Conservation (phyloP, 148 eudicot species). For the Rheum nobile region DNA sequence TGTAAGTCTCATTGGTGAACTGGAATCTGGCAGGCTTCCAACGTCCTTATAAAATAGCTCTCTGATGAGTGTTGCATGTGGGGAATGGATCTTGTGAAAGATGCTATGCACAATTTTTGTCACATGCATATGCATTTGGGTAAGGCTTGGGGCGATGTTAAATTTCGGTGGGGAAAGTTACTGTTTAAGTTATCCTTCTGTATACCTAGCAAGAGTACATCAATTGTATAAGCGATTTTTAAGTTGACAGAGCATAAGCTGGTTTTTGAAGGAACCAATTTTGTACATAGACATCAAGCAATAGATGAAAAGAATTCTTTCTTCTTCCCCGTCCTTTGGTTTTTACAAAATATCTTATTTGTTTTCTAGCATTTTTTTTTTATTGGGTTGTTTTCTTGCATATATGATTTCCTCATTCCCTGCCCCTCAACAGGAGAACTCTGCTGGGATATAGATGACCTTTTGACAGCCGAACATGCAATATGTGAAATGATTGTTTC, state of each 20-base stretch:
- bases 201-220: constrained; percentile 3
- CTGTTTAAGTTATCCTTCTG: not conserved
- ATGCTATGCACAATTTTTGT: constrained; percentile 9
- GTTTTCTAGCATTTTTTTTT: no score
- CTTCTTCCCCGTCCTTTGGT: not conserved
- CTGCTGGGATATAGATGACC: no score
- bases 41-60: not conserved
- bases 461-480: no score
- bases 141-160: not conserved
- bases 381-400: no score
- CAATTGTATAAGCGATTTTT: not conserved
- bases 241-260: not conserved
- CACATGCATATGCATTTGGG: constrained; percentile 9
- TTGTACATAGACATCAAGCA: constrained; percentile 10
- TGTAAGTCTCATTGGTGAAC: not conserved
- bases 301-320: constrained; percentile 10
- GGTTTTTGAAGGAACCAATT: constrained; percentile 2
- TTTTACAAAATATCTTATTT: not conserved
- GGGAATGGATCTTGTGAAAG: constrained; percentile 19
- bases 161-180: not conserved
- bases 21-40: not conserved
- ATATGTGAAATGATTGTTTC: no score
- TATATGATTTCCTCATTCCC: no score
- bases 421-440: no score
- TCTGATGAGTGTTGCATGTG: not conserved